These are phyloP conservation scores for Castanea crenata DNA, from an alignment of 306 rosid species.

Conservation along the genomic window DNA sequence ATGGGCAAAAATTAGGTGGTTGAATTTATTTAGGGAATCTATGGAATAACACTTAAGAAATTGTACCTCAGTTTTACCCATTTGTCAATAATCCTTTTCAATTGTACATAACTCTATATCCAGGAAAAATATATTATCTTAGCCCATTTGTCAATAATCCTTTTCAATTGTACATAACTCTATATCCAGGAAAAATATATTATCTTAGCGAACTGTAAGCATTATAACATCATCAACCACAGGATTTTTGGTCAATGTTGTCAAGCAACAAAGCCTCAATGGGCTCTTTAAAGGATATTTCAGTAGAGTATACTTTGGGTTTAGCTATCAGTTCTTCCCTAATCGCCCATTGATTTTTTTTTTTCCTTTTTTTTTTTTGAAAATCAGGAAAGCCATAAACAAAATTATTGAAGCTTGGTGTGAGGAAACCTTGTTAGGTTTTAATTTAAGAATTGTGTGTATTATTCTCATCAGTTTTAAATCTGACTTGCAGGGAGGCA, in stretches of 20 bases:
- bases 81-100: no score
- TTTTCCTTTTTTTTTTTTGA: neutral
- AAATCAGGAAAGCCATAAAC: neutral
- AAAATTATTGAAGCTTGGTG: neutral
- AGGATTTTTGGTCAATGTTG: neutral
- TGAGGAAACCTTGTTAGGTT: neutral
- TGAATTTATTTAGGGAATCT: no score
- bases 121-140: no score
- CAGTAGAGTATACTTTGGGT: neutral
- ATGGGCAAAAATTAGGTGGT: no score
- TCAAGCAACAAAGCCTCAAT: neutral
- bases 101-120: no score
- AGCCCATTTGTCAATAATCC: no score
- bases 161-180: no score
- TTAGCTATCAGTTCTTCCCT: neutral
- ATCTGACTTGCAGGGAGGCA: constrained; percentile 29
- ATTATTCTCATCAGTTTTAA: neutral
- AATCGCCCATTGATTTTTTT: neutral
- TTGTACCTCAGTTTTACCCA: no score
- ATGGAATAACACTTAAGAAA: no score
- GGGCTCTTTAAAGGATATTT: neutral
- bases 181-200: no score
- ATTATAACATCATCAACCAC: neutral
- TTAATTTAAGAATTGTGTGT: neutral
- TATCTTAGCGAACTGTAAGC: no score